These are phyloP conservation scores for Paramecium bursaria DNA, from an alignment of 73 alveolate genomes.

Conservation along the genomic window DNA sequence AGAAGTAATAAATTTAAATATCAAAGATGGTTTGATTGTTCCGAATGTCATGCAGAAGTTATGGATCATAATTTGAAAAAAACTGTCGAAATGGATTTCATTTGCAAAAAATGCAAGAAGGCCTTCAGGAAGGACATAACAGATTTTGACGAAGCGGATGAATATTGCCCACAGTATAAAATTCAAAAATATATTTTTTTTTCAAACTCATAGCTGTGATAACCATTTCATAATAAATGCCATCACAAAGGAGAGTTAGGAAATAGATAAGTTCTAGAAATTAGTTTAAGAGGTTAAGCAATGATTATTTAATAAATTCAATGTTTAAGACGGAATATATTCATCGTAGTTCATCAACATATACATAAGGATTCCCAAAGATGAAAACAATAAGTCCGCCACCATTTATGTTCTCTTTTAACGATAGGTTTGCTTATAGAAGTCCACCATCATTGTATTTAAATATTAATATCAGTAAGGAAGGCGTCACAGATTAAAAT, in stretches of 20 bases:
- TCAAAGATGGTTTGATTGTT: constrained; percentile 87
- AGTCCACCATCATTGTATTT: no score
- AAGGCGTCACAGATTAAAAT: no score
- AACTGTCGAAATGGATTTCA: constrained; percentile 81
- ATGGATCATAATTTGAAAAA: constrained; percentile 81
- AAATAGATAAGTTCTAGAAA: constrained; percentile 35
- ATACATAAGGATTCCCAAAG: constrained; percentile 1
- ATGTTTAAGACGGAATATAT: not conserved
- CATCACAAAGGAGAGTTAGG: constrained; percentile 61
- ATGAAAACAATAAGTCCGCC: constrained; percentile 14
- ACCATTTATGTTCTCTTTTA: no score
- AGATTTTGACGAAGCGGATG: constrained; percentile 90
- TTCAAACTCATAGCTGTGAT: constrained; percentile 56
- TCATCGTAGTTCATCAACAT: constrained; percentile 45
- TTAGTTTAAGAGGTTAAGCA: constrained; percentile 56
- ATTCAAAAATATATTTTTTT: not conserved
- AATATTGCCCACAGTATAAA: constrained; percentile 87
- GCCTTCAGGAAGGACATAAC: constrained; percentile 85
- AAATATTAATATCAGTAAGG: no score
- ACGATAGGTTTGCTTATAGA: no score
- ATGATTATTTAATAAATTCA: constrained; percentile 30
- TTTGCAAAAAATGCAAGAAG: constrained; percentile 92
- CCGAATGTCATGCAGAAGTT: constrained; percentile 89
- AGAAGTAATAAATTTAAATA: constrained; percentile 20
- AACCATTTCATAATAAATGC: constrained; percentile 64